Percentiles rank a stretch among this genome's conserved stretches.
Conservation (phyloP, 768 basidiomycete genomes). For the Suillus tomentosus region DNA sequence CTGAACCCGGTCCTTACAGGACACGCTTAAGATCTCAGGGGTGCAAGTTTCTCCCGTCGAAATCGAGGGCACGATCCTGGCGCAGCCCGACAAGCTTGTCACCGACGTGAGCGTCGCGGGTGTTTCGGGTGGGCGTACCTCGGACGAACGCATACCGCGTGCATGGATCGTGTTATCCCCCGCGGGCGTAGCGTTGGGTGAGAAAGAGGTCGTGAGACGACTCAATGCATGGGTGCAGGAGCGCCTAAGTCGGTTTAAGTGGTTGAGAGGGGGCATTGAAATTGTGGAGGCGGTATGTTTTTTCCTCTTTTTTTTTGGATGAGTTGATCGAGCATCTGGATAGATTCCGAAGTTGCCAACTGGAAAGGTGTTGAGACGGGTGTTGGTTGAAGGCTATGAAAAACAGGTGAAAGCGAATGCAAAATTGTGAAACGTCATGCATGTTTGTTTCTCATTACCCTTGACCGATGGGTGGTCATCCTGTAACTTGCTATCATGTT, state of each 20-base stretch:
- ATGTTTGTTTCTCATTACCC: background rate
- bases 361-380: slow-evolving; percentile 62
- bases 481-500: background rate
- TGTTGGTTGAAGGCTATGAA: slow-evolving; percentile 58
- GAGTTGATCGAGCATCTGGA: background rate
- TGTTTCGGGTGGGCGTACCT: slow-evolving; percentile 62
- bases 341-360: slow-evolving; percentile 70
- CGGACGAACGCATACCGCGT: slow-evolving; percentile 67
- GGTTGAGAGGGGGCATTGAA: slow-evolving; percentile 68
- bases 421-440: slow-evolving; percentile 16
- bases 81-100: slow-evolving; percentile 59
- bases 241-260: slow-evolving; percentile 68
- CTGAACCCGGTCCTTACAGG: slow-evolving; percentile 37
- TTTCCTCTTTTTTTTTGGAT: background rate
- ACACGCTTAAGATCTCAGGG: slow-evolving; percentile 73
- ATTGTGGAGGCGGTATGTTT: slow-evolving; percentile 54
- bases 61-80: slow-evolving; percentile 61
- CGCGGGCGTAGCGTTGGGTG: slow-evolving; percentile 50
- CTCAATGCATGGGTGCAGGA: slow-evolving; percentile 58
- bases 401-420: slow-evolving; percentile 17
- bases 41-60: slow-evolving; percentile 72
- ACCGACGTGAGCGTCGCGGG: slow-evolving; percentile 68
- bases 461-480: background rate
- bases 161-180: slow-evolving; percentile 71
- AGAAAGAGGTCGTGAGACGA: slow-evolving; percentile 38